phyloP scores from a whole-genome alignment of 169 alveolate genomes.

The Plasmodium blacklocki region DNA sequence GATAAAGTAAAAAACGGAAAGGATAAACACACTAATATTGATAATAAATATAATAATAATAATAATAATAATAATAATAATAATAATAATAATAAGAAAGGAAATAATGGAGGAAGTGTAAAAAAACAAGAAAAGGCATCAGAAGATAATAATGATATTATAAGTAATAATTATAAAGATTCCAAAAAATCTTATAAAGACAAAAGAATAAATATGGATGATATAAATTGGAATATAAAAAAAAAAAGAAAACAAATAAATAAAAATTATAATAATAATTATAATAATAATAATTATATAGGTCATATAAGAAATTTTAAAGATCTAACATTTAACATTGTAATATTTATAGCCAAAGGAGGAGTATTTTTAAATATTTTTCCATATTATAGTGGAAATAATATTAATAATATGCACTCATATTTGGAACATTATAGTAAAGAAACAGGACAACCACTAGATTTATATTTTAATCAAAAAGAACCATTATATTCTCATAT shows the following conservation, averaged over 20 bases:
- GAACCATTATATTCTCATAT: slow-evolving; percentile 76
- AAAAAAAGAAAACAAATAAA: neutral
- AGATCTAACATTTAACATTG: slow-evolving; percentile 55
- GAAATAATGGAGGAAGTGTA: too few relatives aligned
- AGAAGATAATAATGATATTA: neutral
- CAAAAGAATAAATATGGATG: neutral
- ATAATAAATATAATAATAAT: neutral
- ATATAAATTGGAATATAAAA: slow-evolving; percentile 3
- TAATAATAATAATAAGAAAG: neutral
- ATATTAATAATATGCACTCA: slow-evolving; percentile 47
- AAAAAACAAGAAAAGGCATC: neutral
- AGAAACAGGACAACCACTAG: slow-evolving; percentile 77
- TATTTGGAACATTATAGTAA: slow-evolving; percentile 74
- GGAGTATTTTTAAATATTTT: slow-evolving; percentile 64
- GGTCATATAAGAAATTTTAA: slow-evolving; percentile 68
- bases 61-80: neutral
- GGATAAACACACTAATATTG: neutral
- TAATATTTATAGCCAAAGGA: slow-evolving; percentile 67
- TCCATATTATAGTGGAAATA: slow-evolving; percentile 75
- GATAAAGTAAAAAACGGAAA: neutral
- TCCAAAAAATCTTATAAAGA: neutral
- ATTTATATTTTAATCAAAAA: slow-evolving; percentile 66
- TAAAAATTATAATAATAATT: too few relatives aligned
- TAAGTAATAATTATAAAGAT: neutral
- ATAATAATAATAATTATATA: slow-evolving; percentile 29